Conservation (phyloP, 805 yeast genomes). For the Candida qinlingensis region DNA sequence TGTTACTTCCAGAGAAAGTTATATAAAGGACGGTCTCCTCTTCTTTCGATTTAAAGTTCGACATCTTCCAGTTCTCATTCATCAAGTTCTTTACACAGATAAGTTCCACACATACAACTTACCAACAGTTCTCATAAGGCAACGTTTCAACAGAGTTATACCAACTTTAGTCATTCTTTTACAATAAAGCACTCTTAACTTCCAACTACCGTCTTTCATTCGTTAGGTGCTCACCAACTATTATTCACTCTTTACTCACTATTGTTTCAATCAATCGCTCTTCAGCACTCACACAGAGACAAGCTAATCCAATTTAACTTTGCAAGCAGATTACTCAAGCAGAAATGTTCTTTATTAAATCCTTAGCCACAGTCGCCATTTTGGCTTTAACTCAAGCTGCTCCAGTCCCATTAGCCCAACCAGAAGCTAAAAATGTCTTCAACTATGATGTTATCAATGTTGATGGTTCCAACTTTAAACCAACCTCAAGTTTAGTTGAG, state of each 20-base stretch:
- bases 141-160: not conserved
- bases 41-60: no score
- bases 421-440: slow-evolving; percentile 16
- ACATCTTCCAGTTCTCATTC: no score
- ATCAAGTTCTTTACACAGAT: not conserved
- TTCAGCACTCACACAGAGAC: no score
- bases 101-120: not conserved
- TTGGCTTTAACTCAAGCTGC: slow-evolving; percentile 17
- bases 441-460: slow-evolving; percentile 24
- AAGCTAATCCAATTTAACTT: no score
- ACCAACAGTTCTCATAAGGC: not conserved
- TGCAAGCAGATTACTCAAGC: not conserved
- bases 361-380: slow-evolving; percentile 18
- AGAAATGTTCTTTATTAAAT: slow-evolving; percentile 22
- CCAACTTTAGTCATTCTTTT: slow-evolving; percentile 26
- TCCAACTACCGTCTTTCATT: slow-evolving; percentile 22
- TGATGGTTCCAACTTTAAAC: slow-evolving; percentile 24
- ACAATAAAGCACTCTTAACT: slow-evolving; percentile 4
- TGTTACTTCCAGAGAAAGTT: no score
- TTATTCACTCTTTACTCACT: slow-evolving; percentile 13
- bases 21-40: no score
- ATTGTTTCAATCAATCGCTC: not conserved
- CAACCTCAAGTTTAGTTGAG: slow-evolving; percentile 17
- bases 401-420: slow-evolving; percentile 18
- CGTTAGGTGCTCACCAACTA: slow-evolving; percentile 21